These are phyloP conservation scores for Sporothrix curviconia DNA, from an alignment of 2,329 filamentous ascomycete genomes.

Conservation along the genomic window DNA sequence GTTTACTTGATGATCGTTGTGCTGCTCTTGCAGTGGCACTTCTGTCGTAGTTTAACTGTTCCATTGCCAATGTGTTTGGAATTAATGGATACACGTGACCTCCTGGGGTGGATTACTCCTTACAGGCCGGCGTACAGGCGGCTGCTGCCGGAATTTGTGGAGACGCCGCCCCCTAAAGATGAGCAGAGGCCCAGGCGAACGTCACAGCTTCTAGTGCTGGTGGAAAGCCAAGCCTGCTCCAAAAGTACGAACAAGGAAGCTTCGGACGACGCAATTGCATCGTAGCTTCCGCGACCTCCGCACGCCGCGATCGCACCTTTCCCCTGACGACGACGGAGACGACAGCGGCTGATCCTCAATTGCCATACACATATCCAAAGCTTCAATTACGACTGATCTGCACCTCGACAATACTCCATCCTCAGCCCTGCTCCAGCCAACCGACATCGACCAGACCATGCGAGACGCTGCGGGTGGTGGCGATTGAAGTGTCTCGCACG, in stretches of 20 bases:
- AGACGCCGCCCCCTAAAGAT: too few species aligned
- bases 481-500: constrained; percentile 1
- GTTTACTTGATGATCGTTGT: neutral
- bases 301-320: neutral
- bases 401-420: neutral
- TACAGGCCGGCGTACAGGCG: too few species aligned
- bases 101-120: too few species aligned
- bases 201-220: neutral
- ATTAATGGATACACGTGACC: neutral
- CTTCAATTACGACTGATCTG: neutral
- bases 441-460: neutral
- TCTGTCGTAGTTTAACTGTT: neutral
- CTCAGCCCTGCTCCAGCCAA: neutral
- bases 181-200: neutral
- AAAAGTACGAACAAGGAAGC: neutral
- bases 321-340: neutral
- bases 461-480: neutral
- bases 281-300: constrained; percentile 2
- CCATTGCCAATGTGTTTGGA: neutral
- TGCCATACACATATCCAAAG: neutral
- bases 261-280: neutral
- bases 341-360: neutral
- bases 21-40: too few species aligned
- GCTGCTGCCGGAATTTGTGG: too few species aligned
- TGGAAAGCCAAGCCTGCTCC: neutral